Evolutionary conservation across 2,329 filamentous ascomycete species (phyloP), one percentile per base, ranked within the genome.

Genomic region (Pseudocercospora eumusae): DNA sequence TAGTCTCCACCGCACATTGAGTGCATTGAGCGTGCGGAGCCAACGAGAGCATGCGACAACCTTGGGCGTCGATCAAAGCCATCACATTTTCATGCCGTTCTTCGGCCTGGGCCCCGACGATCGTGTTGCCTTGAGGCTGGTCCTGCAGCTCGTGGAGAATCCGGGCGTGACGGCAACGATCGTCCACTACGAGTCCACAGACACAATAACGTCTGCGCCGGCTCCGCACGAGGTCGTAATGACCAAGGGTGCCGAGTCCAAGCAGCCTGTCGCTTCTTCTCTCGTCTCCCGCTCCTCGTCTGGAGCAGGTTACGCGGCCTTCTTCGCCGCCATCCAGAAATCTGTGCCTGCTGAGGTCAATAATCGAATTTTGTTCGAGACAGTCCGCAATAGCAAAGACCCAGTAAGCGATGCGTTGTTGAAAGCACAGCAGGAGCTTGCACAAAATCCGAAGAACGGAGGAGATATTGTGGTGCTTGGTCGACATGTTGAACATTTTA

Each of bases 81-180:
- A 96, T 73, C 92, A 93, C 73, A 83, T 98, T 67, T 93, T 96
- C 74, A 81, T 96, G 58, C 89, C 93, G 0, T 98, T 92, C 77
- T 88, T 96, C 62, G 93, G 93, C 18, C 36, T 64, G 13, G 91
- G 91, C 8, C 79, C 82, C 1, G 95, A 99, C 71, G 93, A 97
- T 71, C 84, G 86, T 7, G 85, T 88, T 4, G 93, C 92, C 0
- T 82, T 98, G 0, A 83, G 88, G 1, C 85, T 98, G 23, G 89
- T 93, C 2, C 81, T 98, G 2, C 93, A 97, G 71, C 83, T 99
- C 0, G 91, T 88, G 0, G 87, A 88, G 73, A 95, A 92, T 70
- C 83, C 86, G 3, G 85, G 90, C 47, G 86, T 96, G 25, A 93
- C 91, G 0, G 91, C 88, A 0, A 93, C 90, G 0, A 83, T 97